A percentile compares a stretch with the other conserved stretches of the same genome.
Conservation (phyloP, 805 yeast genomes). For the Wickerhamomyces pijperi region DNA sequence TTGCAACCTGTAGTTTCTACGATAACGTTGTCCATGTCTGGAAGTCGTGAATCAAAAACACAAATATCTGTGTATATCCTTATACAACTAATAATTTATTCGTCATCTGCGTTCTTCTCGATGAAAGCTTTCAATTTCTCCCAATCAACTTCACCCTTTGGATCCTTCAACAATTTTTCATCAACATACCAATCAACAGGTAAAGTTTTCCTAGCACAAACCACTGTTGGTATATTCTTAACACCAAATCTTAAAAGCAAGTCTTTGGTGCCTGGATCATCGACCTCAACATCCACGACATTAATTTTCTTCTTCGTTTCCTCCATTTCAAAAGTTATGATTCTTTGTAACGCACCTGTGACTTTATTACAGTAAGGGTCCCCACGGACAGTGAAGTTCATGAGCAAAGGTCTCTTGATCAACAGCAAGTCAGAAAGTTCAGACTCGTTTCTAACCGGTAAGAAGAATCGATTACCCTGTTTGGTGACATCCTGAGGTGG, state of each 20-base stretch:
- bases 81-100: conserved; percentile 1
- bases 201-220: conserved; percentile 55
- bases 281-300: conserved; percentile 64
- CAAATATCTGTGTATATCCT: not conserved
- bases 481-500: conserved; percentile 23
- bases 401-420: conserved; percentile 45
- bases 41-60: conserved; percentile 24
- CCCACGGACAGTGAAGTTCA: conserved; percentile 63
- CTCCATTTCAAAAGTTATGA: conserved; percentile 28
- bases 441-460: conserved; percentile 42
- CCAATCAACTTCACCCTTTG: conserved; percentile 31
- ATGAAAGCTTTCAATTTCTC: conserved; percentile 31
- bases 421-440: conserved; percentile 49
- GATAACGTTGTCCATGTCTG: conserved; percentile 76
- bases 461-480: conserved; percentile 31
- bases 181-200: conserved; percentile 32
- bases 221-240: conserved; percentile 50
- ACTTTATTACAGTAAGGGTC: conserved; percentile 51
- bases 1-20: conserved; percentile 85
- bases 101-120: conserved; percentile 28
- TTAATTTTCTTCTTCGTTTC: conserved; percentile 38
- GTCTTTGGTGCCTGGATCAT: conserved; percentile 51
- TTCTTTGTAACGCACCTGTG: conserved; percentile 48
- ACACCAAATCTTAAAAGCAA: conserved; percentile 47
- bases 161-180: conserved; percentile 11